Percentiles rank a stretch among this genome's conserved stretches.
These are phyloP conservation scores for Microsporum canis DNA, from an alignment of 2,329 filamentous ascomycete genomes.

Conservation along the genomic window DNA sequence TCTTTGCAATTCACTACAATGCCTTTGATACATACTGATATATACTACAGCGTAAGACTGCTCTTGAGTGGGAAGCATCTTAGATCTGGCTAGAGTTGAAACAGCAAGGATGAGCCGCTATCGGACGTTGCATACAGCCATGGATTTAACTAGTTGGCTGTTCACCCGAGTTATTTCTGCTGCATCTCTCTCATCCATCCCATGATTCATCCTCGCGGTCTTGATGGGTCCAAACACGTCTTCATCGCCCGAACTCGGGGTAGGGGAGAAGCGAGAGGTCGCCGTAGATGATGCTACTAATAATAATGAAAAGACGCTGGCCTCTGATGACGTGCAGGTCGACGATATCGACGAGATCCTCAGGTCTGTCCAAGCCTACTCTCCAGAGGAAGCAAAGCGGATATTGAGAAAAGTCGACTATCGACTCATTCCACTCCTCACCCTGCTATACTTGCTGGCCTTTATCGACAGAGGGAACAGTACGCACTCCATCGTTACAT, in stretches of 20 bases:
- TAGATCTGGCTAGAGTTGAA: background rate
- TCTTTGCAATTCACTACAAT: too few relatives aligned
- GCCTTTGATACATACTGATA: too few relatives aligned
- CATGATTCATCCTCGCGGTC: too few relatives aligned
- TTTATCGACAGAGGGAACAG: conserved; percentile 53
- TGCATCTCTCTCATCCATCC: too few relatives aligned
- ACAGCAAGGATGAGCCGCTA: background rate
- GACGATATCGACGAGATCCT: conserved; percentile 8
- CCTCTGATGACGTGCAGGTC: conserved; percentile 5
- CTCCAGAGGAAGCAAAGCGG: conserved; percentile 11
- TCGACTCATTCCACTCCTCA: conserved; percentile 32
- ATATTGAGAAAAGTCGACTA: conserved; percentile 32
- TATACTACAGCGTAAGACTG: too few relatives aligned
- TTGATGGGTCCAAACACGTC: background rate
- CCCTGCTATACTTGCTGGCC: conserved; percentile 54
- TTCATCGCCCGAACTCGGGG: background rate
- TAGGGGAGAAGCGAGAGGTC: background rate
- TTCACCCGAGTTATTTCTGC: too few relatives aligned
- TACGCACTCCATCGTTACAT: conserved; percentile 4
- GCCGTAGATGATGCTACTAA: background rate
- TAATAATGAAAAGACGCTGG: background rate
- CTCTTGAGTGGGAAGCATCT: too few relatives aligned
- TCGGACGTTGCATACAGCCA: background rate
- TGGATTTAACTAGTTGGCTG: too few relatives aligned
- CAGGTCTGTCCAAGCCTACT: conserved; percentile 8